Evolutionary conservation across 805 yeast species (phyloP).

Genomic region (Lipomyces yamanashiensis): DNA sequence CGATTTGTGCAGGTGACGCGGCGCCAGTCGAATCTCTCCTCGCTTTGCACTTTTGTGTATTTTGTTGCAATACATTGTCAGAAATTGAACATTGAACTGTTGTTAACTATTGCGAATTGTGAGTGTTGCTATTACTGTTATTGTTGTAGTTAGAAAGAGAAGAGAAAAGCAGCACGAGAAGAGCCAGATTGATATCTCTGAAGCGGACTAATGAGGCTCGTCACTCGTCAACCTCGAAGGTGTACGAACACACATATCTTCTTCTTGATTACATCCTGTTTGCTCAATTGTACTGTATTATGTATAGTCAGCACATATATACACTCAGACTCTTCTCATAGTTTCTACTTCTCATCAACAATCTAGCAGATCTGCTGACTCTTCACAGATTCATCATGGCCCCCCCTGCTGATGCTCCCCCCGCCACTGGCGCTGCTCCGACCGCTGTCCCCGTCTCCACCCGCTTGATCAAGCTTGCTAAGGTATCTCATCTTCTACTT

Average conservation of each 20-base stretch:
- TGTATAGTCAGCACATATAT: neutral
- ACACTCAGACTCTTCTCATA: neutral
- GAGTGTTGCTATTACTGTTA: neutral
- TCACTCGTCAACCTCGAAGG: too few species aligned
- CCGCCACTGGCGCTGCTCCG: slow-evolving; percentile 18
- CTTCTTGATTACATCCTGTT: too few species aligned
- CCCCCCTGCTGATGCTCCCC: slow-evolving; percentile 18
- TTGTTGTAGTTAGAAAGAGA: too few species aligned
- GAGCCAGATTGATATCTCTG: too few species aligned
- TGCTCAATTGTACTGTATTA: too few species aligned
- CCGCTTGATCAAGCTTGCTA: slow-evolving; percentile 29
- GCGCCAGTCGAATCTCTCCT: slow-evolving; percentile 1
- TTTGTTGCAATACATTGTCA: too few species aligned
- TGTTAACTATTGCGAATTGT: neutral
- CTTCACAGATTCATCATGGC: slow-evolving; percentile 3
- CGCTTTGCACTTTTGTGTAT: neutral
- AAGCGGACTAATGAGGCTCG: too few species aligned
- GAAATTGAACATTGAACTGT: too few species aligned
- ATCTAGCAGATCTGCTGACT: neutral
- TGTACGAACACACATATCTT: too few species aligned
- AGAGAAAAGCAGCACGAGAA: too few species aligned
- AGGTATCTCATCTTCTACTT: slow-evolving; percentile 6
- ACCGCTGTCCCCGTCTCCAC: slow-evolving; percentile 20
- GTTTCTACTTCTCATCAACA: neutral
- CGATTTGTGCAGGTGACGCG: slow-evolving; percentile 15